Evolutionary conservation across 768 basidiomycete species (phyloP).

Genomic region (Paxillus ammoniavirescens): DNA sequence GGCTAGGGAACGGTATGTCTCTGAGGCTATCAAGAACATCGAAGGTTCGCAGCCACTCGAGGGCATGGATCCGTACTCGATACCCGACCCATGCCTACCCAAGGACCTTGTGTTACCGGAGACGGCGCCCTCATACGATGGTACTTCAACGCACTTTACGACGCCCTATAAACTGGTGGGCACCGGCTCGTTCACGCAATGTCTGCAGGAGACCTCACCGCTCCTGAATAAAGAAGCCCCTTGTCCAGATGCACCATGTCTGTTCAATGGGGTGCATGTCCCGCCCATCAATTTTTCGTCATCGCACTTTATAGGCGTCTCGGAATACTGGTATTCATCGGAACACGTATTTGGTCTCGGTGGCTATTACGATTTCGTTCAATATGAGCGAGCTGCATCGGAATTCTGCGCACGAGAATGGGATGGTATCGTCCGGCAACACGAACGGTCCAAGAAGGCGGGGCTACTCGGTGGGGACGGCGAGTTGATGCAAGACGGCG

Average conservation of each 20-base stretch:
- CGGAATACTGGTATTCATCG: conserved; percentile 99
- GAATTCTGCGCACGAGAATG: conserved; percentile 82
- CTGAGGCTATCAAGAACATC: conserved; percentile 58
- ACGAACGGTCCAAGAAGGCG: conserved; percentile 51
- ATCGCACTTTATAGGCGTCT: conserved; percentile 94
- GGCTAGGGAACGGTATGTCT: conserved; percentile 91
- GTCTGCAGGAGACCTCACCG: conserved; percentile 67
- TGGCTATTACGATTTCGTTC: conserved; percentile 93
- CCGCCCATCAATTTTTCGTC: conserved; percentile 93
- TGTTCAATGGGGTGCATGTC: conserved; percentile 93
- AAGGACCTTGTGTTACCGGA: conserved; percentile 65
- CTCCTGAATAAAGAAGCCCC: conserved; percentile 83
- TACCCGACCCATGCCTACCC: conserved; percentile 91
- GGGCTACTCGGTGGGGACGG: conserved; percentile 58
- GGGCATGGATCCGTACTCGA: conserved; percentile 30
- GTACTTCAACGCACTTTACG: conserved; percentile 44
- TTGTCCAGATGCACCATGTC: conserved; percentile 81
- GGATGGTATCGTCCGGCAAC: conserved; percentile 68
- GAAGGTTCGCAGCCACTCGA: conserved; percentile 35
- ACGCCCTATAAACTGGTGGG: conserved; percentile 69
- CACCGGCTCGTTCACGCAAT: conserved; percentile 88
- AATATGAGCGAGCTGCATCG: conserved; percentile 91
- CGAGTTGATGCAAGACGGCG: conserved; percentile 58
- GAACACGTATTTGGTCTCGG: conserved; percentile 95
- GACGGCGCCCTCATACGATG: conserved; percentile 42